Evolutionary conservation across 208 protist genomes (phyloP), one percentile per base, ranked within the genome.

Genomic region (Leishmania guyanensis): DNA sequence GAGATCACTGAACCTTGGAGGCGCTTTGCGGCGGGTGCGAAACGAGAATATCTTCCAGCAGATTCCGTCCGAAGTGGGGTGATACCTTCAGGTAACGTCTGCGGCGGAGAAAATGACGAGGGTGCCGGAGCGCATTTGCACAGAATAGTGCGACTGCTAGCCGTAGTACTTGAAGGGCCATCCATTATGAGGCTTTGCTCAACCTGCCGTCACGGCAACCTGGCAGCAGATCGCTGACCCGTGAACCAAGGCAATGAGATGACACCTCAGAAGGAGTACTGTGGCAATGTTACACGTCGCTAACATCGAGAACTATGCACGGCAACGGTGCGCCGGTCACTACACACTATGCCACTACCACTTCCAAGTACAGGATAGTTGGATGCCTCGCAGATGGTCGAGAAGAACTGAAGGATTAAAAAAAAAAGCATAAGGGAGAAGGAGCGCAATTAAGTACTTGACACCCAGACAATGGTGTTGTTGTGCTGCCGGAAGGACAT

Each of bases 1-100:
- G 5, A 84, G 85, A 29, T 86, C 14, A 10, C 83, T 75, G 0
- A 80, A 64, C 17, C 81, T 80, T 6, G 92, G 72, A 5, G 29
- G 3, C 3, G 26, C n/a, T n/a, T 89, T 50, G 4, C 77, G 64
- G 5, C 51, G 74, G 4, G 74, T 48, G 22, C 92, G 75, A 79
- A 91, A 89, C 17, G 81, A 86, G n/a, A 84, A 91, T 26, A 87
- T 84, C 14, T 48, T 48, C 82, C 88, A 92, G 64, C 77, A 88
- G 39, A 89, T 71, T 51, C 60, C 43, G 58, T 60, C 33, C 50
- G 29, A 17, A 54, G 60, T 16, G 36, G 12, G 26, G 8, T 26
- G 8, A 70, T 29, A 29, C 80, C 29, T 56, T 5, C 43, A 54
- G 39, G 68, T 43, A 75, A 64, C 26, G 73, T 81, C 62, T 83